Conservation (phyloP, 495 filamentous ascomycete species). For the Penicillium maclennaniae region DNA sequence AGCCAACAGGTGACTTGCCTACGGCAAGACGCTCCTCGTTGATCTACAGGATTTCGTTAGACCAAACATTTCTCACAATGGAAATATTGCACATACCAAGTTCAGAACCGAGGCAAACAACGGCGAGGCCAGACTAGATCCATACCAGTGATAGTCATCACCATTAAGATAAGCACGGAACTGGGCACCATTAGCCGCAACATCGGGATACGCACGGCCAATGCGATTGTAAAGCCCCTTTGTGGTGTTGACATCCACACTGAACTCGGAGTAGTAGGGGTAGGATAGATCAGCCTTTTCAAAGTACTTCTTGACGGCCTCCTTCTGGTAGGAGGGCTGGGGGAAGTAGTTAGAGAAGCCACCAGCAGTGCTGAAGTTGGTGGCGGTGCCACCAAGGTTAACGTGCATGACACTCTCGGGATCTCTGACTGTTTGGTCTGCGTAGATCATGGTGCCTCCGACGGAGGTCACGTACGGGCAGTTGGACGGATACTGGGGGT, state of each 20-base stretch:
- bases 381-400: slow-evolving; percentile 28
- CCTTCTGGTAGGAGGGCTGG: slow-evolving; percentile 54
- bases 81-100: slow-evolving; percentile 13
- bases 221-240: slow-evolving; percentile 53
- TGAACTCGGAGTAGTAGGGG: slow-evolving; percentile 31
- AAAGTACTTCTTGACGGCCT: slow-evolving; percentile 50
- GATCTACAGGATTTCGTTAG: slow-evolving; percentile 20
- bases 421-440: slow-evolving; percentile 34
- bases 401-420: slow-evolving; percentile 40
- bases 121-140: slow-evolving; percentile 55
- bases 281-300: slow-evolving; percentile 44
- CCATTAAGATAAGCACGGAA: slow-evolving; percentile 46
- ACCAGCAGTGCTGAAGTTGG: slow-evolving; percentile 53
- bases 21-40: slow-evolving; percentile 45
- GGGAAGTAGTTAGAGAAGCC: slow-evolving; percentile 68
- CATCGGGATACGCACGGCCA: slow-evolving; percentile 63
- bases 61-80: not conserved
- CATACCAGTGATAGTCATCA: slow-evolving; percentile 38
- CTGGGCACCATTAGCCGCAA: slow-evolving; percentile 57
- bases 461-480: slow-evolving; percentile 53
- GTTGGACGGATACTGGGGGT: slow-evolving; percentile 47
- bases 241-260: slow-evolving; percentile 37
- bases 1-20: slow-evolving; percentile 49
- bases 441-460: slow-evolving; percentile 46
- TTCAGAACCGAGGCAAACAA: slow-evolving; percentile 54